Evolutionary conservation across 768 basidiomycete species (phyloP), one percentile per base, ranked within the genome.

Genomic region (Agaricus subrufescens): DNA sequence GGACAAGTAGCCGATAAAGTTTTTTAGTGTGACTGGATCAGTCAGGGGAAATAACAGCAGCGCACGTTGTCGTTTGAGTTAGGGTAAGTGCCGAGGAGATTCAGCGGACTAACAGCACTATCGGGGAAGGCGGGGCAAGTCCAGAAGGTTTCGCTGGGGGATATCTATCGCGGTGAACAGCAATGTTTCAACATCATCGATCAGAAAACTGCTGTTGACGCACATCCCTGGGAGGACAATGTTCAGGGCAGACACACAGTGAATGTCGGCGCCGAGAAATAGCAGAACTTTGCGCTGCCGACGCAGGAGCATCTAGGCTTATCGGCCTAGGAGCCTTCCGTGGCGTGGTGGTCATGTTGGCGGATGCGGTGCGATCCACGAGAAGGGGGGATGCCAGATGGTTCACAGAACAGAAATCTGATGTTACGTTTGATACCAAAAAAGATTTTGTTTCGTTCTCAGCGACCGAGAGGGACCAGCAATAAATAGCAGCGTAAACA

Each of bases 201-300:
- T 29, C n/a, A 53, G 25, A 29, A 40, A n/a, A 26, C 25, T 15
- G 38, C 34, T 15, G 7, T 19, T 1, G 15, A 45, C 55, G 5
- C 48, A 50, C 48, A 39, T 34, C 44, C 45, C 49, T 29, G 6
- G 48, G 37, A 31, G 43, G 55, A 46, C 49, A 45, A 30, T 56
- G 55, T 50, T 44, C 49, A 25, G 49, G 55, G 38, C 42, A 46
- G 26, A 50, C 37, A 34, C 55, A 45, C n/a, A 50, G 15, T 3
- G 40, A 38, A 10, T 37, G 11, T 38, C 42, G 40, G 14, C 48
- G 55, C 30, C 30, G 43, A 10, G 42, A 44, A 44, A 56, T 37
- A 44, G 48, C 48, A 15, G 47, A 10, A 14, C 45, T 39, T 19
- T 56, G 50, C 44, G 55, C 48, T n/a, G 38, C 14, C 30, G 44